Base-by-base conservation (phyloP, 208 protist genomes). In the Crithidia acanthocephali region DNA sequence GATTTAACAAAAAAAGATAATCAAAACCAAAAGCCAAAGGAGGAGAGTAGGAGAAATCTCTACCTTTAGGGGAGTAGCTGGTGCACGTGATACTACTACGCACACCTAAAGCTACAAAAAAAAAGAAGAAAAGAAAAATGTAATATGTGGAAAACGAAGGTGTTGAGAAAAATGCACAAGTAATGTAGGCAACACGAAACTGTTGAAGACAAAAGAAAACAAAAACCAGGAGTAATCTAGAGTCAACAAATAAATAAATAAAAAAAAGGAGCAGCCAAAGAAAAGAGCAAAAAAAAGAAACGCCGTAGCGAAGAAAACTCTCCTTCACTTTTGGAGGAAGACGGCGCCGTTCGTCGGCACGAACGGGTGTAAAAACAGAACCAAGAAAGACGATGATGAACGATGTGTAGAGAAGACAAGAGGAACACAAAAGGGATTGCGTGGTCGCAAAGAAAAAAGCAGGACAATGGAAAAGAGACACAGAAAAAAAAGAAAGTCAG, bases 351-450 rank as follows among this genome's bases (percentile, higher is more conserved):
- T n/a, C n/a, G n/a, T n/a, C n/a, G n/a, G n/a, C n/a, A n/a, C n/a
- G n/a, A n/a, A n/a, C n/a, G n/a, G n/a, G n/a, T n/a, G n/a, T n/a
- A n/a, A n/a, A n/a, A n/a, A n/a, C n/a, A n/a, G n/a, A n/a, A n/a
- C 11, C 35, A 40, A 40, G 60, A 60, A 55, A 67, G 18, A 61
- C 27, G n/a, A 55, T 3, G 30, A 58, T 58, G 52, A 30, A 53
- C 23, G 48, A 53, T 30, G 48, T 50, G 23, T 8, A 53, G 51
- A 57, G 11, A 28, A 22, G 22, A 22, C 22, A 57, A 57, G 9
- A 6, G 5, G 25, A 23, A 5, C 10, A 68, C 40, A 20, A 72
- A 44, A 4, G 9, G 32, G 3, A n/a, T 27, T 33, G 28, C 15
- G n/a, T n/a, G n/a, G n/a, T n/a, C n/a, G n/a, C 15, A 8, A 37